These are phyloP conservation scores for Solanum pimpinellifolium DNA, from an alignment of 257 asterid species.

Conservation along the genomic window DNA sequence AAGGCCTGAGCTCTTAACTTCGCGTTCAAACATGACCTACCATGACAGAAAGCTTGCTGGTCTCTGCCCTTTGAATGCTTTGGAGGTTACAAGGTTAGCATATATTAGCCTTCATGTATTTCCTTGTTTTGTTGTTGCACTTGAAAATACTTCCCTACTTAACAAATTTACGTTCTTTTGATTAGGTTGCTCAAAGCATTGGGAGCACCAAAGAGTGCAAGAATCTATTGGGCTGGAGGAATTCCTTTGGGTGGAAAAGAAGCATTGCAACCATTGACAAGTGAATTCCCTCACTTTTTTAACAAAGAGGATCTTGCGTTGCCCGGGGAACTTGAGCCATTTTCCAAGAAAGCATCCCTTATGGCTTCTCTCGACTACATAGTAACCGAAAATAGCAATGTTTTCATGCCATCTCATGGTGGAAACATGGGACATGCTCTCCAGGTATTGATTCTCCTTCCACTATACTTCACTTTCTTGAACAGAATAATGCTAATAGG, in stretches of 20 bases:
- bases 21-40: conserved; percentile 79
- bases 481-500: background rate
- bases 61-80: conserved; percentile 72
- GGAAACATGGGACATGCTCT: conserved; percentile 96
- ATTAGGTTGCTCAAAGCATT: conserved; percentile 78
- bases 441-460: conserved; percentile 43
- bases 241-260: conserved; percentile 81
- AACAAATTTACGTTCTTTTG: background rate
- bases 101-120: background rate
- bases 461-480: background rate
- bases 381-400: conserved; percentile 75
- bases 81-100: conserved; percentile 59
- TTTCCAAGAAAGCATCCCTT: conserved; percentile 53
- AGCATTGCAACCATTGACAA: conserved; percentile 52
- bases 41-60: conserved; percentile 77
- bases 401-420: conserved; percentile 97
- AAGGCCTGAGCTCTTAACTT: conserved; percentile 60
- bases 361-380: conserved; percentile 91
- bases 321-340: conserved; percentile 79
- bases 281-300: conserved; percentile 61
- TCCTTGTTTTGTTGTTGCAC: background rate
- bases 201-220: conserved; percentile 64
- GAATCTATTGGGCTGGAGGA: conserved; percentile 95
- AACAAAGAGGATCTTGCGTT: conserved; percentile 79
- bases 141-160: background rate